These are phyloP conservation scores for Xylona heveae DNA, from an alignment of 495 filamentous ascomycete genomes.

Conservation along the genomic window DNA sequence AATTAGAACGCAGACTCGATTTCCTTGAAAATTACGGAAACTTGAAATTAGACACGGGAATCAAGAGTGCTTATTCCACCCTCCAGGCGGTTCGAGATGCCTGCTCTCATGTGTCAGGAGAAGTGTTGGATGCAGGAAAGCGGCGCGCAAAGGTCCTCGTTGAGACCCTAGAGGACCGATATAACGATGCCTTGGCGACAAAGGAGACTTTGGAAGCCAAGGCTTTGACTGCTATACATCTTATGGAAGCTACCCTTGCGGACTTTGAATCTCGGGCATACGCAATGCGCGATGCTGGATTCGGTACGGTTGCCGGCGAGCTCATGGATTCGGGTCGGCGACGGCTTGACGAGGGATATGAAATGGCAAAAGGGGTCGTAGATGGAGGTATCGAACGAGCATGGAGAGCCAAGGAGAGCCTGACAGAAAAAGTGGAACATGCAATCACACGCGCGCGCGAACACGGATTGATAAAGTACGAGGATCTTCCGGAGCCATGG, in stretches of 20 bases:
- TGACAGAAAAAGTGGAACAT: constrained; percentile 60
- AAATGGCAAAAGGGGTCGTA: constrained; percentile 54
- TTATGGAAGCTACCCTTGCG: constrained; percentile 62
- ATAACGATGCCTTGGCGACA: constrained; percentile 68
- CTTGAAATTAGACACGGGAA: constrained; percentile 57
- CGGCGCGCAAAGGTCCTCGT: constrained; percentile 73
- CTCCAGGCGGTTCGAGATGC: constrained; percentile 71
- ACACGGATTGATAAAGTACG: constrained; percentile 65
- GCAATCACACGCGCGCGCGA: constrained; percentile 64
- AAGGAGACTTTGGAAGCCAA: constrained; percentile 83
- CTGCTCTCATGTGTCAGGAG: constrained; percentile 80
- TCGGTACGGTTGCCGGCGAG: constrained; percentile 23
- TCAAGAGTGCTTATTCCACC: constrained; percentile 62
- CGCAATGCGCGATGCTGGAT: constrained; percentile 33
- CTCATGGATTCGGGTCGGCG: constrained; percentile 49
- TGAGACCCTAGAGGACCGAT: constrained; percentile 78
- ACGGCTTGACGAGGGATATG: constrained; percentile 52
- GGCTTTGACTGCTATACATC: constrained; percentile 61
- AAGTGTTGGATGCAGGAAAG: constrained; percentile 70
- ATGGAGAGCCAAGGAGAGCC: constrained; percentile 47
- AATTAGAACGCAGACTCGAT: constrained; percentile 68
- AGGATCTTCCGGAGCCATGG: constrained; percentile 84
- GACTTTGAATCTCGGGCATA: constrained; percentile 74
- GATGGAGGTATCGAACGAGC: constrained; percentile 72
- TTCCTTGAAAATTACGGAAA: constrained; percentile 80